phyloP scores from a whole-genome alignment of 2,329 filamentous ascomycete genomes.

The Fusarium tanahbumbuense region DNA sequence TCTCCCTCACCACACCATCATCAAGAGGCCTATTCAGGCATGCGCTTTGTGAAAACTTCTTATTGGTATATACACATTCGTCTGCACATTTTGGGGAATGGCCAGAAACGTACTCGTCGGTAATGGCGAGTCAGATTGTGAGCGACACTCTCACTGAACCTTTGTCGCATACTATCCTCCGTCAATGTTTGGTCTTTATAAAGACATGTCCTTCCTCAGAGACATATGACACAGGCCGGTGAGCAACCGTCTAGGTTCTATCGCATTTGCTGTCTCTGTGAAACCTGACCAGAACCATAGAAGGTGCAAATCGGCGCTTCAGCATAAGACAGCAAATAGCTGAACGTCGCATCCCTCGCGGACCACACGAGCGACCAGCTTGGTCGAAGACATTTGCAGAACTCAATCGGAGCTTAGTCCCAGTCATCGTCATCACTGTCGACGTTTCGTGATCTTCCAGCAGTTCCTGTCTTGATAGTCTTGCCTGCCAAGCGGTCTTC shows the following conservation, averaged over 20 bases:
- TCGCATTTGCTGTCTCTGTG: not conserved
- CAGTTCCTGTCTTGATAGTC: constrained; percentile 64
- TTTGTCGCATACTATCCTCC: not conserved
- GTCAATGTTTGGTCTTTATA: not conserved
- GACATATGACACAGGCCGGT: not conserved
- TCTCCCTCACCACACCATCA: not conserved
- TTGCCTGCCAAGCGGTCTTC: constrained; percentile 65
- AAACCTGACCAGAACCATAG: not conserved
- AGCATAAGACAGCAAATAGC: not conserved
- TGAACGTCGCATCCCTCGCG: not conserved
- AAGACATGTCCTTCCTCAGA: not conserved
- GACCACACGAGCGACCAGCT: not conserved
- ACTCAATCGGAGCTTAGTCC: constrained; percentile 60
- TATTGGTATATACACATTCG: not conserved
- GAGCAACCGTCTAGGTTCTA: not conserved
- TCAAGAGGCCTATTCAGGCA: not conserved
- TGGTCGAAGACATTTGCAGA: not conserved
- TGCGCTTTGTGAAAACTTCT: not conserved
- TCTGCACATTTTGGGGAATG: not conserved
- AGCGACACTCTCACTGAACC: not conserved
- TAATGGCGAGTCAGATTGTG: not conserved
- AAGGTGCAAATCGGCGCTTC: not conserved
- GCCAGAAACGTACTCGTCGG: not conserved
- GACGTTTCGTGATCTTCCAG: constrained; percentile 56
- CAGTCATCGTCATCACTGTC: constrained; percentile 71